Evolutionary conservation across 768 basidiomycete genomes (phyloP).

Genomic region (Cytidiella melzeri): DNA sequence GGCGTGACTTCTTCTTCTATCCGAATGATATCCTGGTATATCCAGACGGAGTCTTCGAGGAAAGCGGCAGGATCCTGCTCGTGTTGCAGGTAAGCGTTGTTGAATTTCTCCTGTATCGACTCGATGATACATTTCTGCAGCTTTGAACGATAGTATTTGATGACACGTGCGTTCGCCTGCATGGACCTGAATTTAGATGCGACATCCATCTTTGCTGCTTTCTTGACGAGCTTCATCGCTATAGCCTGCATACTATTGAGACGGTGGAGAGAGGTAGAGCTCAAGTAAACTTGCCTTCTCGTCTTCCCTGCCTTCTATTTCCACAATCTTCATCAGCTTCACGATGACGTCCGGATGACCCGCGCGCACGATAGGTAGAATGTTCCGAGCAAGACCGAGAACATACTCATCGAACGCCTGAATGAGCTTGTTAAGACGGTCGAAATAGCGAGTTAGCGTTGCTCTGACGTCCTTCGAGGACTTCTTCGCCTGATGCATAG

Average conservation of each 20-base stretch:
- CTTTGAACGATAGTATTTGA: conserved; percentile 95
- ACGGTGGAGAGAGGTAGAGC: background rate
- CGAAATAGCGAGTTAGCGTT: conserved; percentile 76
- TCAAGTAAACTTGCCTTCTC: conserved; percentile 86
- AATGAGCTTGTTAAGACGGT: conserved; percentile 75
- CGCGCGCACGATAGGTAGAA: conserved; percentile 72
- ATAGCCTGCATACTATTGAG: no score
- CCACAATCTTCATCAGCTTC: conserved; percentile 87
- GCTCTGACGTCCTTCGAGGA: conserved; percentile 59
- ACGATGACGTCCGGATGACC: conserved; percentile 86
- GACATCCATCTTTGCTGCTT: conserved; percentile 86
- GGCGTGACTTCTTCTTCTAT: conserved; percentile 85
- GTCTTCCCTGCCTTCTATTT: conserved; percentile 88
- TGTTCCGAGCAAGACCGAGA: conserved; percentile 64
- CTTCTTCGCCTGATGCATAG: conserved; percentile 89
- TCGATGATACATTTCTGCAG: conserved; percentile 74
- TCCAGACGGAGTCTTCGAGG: conserved; percentile 76
- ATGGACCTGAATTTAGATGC: conserved; percentile 91
- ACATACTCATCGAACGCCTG: conserved; percentile 83
- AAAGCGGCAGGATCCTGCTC: conserved; percentile 65
- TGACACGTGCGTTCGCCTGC: conserved; percentile 85
- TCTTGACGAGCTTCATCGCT: conserved; percentile 90
- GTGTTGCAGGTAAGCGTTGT: conserved; percentile 55
- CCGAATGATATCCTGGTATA: conserved; percentile 93
- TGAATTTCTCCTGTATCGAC: conserved; percentile 68